Evolutionary conservation across 257 asterid genomes (phyloP), one percentile per base, ranked within the genome.

Genomic region (Solanum rostratum): DNA sequence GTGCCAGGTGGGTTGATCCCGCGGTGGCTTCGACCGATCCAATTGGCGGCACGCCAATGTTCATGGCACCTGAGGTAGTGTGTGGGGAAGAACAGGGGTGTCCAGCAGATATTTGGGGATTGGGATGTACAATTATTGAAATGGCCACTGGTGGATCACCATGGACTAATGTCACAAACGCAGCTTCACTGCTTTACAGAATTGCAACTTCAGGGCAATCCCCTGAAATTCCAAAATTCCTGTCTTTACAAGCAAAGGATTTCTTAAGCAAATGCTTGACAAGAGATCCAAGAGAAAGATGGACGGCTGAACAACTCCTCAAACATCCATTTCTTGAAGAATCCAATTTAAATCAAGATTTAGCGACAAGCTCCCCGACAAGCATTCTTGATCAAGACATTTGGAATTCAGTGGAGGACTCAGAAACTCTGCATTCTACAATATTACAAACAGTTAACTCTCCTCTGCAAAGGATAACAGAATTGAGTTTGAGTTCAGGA

Each of bases 1-100:
- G 99, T 60, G 90, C 98, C 2, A 94, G 88, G 89, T 78, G 82
- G 79, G 18, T 52, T 5, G 71, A 63, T n/a, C 62, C 78, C 8
- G 52, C 5, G 29, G 52, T 0, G 79, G 79, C 2, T 33, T 33
- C 39, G 39, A 5, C 15, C 1, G 6, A 6, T 10, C 43, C 53
- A 15, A 59, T 87, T 10, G 92, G 97, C 0, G 97, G 97, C 52
- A 93, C 98, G 2, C 99, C 99, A 30, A 79, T 91, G 90, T 95
- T 85, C 81, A 95, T 95, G 99, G 89, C 97, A 9, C 99, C 99
- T 39, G 99, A 95, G 85, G 97, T 89, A 0, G 96, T 92, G 20
- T 90, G 92, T 0, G 97, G 97, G 45, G 93, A 91, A 43, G 91
- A 91, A 49, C 99, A 94, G 84, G 89, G 94, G 13, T 93, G 82